These are phyloP conservation scores for Phoenix roebelenii DNA, from an alignment of 176 grass and related monocot species.

Conservation along the genomic window DNA sequence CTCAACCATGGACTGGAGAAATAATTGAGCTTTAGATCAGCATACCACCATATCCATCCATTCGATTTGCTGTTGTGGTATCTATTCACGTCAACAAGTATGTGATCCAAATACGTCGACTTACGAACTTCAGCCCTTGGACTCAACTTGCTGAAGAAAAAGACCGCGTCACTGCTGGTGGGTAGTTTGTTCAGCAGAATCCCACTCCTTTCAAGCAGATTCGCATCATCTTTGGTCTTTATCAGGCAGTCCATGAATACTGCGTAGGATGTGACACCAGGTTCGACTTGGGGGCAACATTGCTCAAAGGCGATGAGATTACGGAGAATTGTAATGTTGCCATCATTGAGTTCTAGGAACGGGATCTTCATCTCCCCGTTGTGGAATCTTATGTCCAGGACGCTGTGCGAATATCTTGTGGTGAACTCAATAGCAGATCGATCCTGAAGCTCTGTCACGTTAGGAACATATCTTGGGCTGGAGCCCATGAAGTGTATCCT, in stretches of 20 bases:
- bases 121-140: slow-evolving; percentile 18
- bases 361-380: not conserved
- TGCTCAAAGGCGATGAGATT: slow-evolving; percentile 45
- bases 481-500: no score
- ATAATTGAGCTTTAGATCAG: slow-evolving; percentile 30
- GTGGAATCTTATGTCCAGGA: no score
- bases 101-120: slow-evolving; percentile 18
- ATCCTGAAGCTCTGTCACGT: no score
- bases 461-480: no score
- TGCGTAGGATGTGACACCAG: slow-evolving; percentile 22
- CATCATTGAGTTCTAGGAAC: slow-evolving; percentile 23
- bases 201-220: slow-evolving; percentile 29
- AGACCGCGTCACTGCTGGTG: slow-evolving; percentile 20
- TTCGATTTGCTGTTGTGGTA: not conserved
- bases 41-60: slow-evolving; percentile 17
- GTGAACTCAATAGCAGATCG: no score
- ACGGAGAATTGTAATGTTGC: slow-evolving; percentile 28
- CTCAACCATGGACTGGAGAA: slow-evolving; percentile 46
- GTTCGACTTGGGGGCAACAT: slow-evolving; percentile 22
- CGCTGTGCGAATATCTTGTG: no score
- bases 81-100: slow-evolving; percentile 5
- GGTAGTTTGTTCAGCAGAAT: slow-evolving; percentile 10
- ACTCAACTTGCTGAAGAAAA: slow-evolving; percentile 29
- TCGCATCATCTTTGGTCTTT: slow-evolving; percentile 18
- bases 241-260: slow-evolving; percentile 37